Base-by-base conservation (phyloP, 2,329 filamentous ascomycete genomes). In the Fusarium solani-melongenae region DNA sequence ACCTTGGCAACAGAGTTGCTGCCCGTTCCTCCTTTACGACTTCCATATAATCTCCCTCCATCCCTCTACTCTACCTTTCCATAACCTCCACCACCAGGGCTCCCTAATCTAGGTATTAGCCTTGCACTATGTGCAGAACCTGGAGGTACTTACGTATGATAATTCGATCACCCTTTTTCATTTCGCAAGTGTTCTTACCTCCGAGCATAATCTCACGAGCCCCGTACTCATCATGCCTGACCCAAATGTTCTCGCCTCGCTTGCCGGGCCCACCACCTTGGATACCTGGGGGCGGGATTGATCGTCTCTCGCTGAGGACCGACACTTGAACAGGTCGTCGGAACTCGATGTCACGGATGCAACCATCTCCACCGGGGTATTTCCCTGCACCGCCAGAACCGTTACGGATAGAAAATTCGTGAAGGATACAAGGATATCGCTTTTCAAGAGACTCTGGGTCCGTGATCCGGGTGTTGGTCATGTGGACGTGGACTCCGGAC, bases 221-320 rank as follows among this genome's bases (percentile, higher is more conserved):
- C 34, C 34, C 34, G 15, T 38, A 38, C 34, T 38, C 34, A 38
- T 38, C 34, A 38, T 17, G 15, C 15, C 15, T 38, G 29, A 96
- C 91, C 95, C 95, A 98, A 57, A 96, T 84, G 76, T 98, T 98
- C 72, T 94, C 84, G 0, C 96, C 96, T 57, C 92, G 92, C 74
- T 89, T 83, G 0, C 91, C 96, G 70, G 95, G 92, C 67, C 91
- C 91, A 5, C 95, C 95, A 1, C 95, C 95, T 22, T 91, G 91
- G 67, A 98, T 87, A 0, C 95, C 95, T 73, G 81, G 81, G 0
- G 83, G 93, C 49, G 89, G 88, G 74, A 93, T 93, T 0, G 94
- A 92, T 22, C 93, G 84, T 15, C 93, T 81, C 81, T 96, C 93
- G 36, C 90, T 92, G 6, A 96, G 83, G 55, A 96, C 95, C 2